These are phyloP conservation scores for Purshia tridentata DNA, from an alignment of 306 rosid genomes.

Conservation along the genomic window DNA sequence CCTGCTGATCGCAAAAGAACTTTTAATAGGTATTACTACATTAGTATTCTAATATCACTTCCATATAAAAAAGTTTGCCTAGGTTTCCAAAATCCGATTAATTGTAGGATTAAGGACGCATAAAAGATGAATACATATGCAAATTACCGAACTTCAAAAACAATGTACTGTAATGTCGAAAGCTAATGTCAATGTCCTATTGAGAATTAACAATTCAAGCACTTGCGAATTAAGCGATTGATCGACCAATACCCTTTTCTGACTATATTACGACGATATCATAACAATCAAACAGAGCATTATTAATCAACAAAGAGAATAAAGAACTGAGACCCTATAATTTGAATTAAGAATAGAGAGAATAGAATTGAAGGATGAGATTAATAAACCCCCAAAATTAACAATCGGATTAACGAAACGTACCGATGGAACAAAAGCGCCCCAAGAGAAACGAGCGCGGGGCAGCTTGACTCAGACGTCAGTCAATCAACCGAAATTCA, in stretches of 20 bases:
- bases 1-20: conserved; percentile 20
- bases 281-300: not conserved
- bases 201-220: not conserved
- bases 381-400: not conserved
- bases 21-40: not conserved
- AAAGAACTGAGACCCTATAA: not conserved
- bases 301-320: not conserved
- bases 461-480: conserved; percentile 5
- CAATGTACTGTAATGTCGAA: not conserved
- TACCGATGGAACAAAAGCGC: conserved; percentile 4
- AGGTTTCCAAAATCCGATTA: not conserved
- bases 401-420: not conserved
- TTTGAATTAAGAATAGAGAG: not conserved
- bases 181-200: conserved; percentile 2
- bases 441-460: not conserved
- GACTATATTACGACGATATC: not conserved
- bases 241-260: not conserved
- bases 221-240: not conserved
- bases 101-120: not conserved
- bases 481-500: conserved; percentile 21
- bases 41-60: not conserved
- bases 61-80: not conserved
- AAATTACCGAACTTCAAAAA: not conserved
- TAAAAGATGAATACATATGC: not conserved
- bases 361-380: not conserved